These are phyloP conservation scores for Asparagopsis taxiformis DNA, from an alignment of 31 red algal species.

Conservation along the genomic window DNA sequence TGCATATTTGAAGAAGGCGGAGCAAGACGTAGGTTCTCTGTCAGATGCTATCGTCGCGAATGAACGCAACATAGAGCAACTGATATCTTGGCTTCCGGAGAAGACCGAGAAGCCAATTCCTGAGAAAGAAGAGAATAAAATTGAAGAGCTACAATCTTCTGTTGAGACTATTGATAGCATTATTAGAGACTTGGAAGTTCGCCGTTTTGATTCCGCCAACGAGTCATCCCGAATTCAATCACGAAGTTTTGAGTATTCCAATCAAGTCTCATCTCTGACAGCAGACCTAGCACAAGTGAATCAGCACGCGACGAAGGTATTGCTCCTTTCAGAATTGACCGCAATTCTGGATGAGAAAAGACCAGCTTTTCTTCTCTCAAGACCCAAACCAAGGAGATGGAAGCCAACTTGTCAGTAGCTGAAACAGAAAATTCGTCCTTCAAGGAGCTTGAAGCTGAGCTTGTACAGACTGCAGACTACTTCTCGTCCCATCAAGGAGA, in stretches of 20 bases:
- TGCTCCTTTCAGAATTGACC: not conserved
- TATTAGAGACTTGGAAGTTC: constrained; percentile 14
- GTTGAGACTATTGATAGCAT: constrained; percentile 12
- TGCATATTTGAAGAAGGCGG: not conserved
- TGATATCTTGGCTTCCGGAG: not conserved
- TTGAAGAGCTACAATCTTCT: constrained; percentile 6
- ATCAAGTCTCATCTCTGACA: constrained; percentile 16
- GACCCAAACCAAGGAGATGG: not conserved
- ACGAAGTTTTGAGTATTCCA: constrained; percentile 29
- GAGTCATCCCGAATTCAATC: constrained; percentile 26
- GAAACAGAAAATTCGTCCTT: not conserved
- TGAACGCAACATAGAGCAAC: not conserved
- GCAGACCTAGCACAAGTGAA: constrained; percentile 4
- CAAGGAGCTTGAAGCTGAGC: not conserved
- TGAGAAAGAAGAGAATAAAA: not conserved
- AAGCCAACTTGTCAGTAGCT: not conserved
- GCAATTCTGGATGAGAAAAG: not conserved
- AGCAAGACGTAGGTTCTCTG: not conserved
- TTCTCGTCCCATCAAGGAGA: not conserved
- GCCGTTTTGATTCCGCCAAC: not conserved
- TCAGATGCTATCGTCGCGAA: not conserved
- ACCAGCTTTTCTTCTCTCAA: not conserved
- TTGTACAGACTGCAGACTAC: not conserved
- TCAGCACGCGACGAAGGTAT: constrained; percentile 11
- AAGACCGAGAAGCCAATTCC: not conserved